Evolutionary conservation across 2,329 filamentous ascomycete species (phyloP).

Genomic region (Xylariaceae sp.): DNA sequence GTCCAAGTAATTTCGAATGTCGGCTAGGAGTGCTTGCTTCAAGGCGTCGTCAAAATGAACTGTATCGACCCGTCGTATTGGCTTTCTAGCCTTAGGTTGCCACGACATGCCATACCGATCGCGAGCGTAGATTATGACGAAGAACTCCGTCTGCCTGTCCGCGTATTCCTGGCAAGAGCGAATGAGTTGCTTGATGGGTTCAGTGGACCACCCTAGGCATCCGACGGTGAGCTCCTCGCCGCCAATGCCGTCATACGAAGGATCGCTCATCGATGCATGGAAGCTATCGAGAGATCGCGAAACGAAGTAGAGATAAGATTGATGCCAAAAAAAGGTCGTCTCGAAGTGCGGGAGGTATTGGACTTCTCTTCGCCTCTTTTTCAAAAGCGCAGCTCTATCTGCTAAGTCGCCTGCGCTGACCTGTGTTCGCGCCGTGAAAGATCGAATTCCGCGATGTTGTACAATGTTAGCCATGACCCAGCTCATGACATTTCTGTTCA

Average conservation of each 20-base stretch:
- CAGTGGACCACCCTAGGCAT: constrained; percentile 48
- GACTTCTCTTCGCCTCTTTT: constrained; percentile 40
- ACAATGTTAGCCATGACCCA: constrained; percentile 42
- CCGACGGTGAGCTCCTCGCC: constrained; percentile 46
- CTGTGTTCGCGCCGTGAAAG: constrained; percentile 44
- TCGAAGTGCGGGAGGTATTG: constrained; percentile 46
- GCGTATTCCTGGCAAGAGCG: constrained; percentile 46
- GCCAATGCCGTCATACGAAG: constrained; percentile 43
- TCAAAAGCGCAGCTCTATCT: constrained; percentile 39
- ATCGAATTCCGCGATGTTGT: constrained; percentile 37
- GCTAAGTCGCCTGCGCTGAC: constrained; percentile 31
- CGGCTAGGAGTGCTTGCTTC: constrained; percentile 45
- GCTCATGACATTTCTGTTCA: constrained; percentile 43
- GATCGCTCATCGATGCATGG: constrained; percentile 36
- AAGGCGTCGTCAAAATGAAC: constrained; percentile 46
- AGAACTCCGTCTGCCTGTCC: constrained; percentile 46
- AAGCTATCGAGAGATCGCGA: constrained; percentile 40
- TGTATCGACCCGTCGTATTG: constrained; percentile 47
- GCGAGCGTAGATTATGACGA: constrained; percentile 46
- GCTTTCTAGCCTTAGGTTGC: constrained; percentile 47
- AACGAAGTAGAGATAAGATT: constrained; percentile 43
- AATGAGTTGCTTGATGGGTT: constrained; percentile 45
- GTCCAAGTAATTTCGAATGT: constrained; percentile 51
- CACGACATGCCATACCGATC: constrained; percentile 45
- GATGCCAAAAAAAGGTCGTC: constrained; percentile 47